phyloP scores from a whole-genome alignment of 2,329 filamentous ascomycete genomes.

The Cyphellophora europaea region DNA sequence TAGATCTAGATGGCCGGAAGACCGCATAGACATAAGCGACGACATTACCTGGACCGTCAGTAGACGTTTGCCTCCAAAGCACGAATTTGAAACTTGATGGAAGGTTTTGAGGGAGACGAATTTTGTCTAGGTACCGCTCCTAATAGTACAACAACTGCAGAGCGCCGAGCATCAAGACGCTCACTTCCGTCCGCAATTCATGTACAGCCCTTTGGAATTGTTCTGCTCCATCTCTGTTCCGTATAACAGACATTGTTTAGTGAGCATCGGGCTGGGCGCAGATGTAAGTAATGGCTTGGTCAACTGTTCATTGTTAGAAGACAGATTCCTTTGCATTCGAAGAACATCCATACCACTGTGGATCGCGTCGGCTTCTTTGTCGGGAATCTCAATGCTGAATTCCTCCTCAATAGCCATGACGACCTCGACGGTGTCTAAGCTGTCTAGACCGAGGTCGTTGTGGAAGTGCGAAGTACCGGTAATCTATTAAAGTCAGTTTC shows the following conservation, averaged over 20 bases:
- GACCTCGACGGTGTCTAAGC: constrained; percentile 96
- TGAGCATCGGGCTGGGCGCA: constrained; percentile 72
- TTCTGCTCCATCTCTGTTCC: no score
- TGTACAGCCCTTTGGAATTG: no score
- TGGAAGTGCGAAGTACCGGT: constrained; percentile 78
- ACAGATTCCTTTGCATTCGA: constrained; percentile 6
- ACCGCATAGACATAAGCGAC: no score
- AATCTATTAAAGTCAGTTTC: constrained; percentile 51
- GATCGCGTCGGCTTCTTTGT: constrained; percentile 91
- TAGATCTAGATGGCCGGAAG: no score
- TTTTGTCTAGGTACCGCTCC: neutral
- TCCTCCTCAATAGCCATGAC: constrained; percentile 99
- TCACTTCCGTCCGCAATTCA: no score
- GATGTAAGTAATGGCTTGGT: constrained; percentile 93
- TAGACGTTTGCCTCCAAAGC: no score
- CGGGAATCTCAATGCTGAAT: constrained; percentile 92
- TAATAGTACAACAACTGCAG: neutral
- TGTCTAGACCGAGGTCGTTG: constrained; percentile 95
- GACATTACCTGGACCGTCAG: no score
- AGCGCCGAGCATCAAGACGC: no score
- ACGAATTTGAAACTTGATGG: no score
- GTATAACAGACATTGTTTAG: constrained; percentile 3
- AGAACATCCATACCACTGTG: constrained; percentile 68
- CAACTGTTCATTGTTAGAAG: constrained; percentile 52
- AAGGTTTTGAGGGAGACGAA: neutral